Base-by-base conservation (phyloP, 805 yeast genomes). In the Blastobotrys chiropterorum region DNA sequence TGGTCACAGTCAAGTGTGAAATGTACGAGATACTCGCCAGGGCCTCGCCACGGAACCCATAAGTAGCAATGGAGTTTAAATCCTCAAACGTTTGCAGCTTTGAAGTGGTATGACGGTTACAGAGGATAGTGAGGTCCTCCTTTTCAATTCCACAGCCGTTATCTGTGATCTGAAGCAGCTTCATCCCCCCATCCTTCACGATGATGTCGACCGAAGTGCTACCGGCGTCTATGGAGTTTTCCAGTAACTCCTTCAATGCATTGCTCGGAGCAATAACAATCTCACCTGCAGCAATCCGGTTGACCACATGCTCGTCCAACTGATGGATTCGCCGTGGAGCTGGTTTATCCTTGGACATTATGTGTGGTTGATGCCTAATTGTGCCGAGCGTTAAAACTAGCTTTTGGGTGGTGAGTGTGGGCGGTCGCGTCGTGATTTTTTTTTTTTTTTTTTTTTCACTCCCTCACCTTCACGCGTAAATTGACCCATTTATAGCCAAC, bases 11-110 rank as follows among this genome's bases (percentile, higher is more conserved):
- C 1, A 94, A 71, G 53, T 90, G 84, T 0, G 97, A 77, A 17
- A 94, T 84, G 62, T 92, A 97, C 0, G 97, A 89, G 5, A 94
- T 90, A 63, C 94, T 83, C 1, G 98, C 97, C 47, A 94, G 72
- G 0, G 99, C 99, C 67, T 94, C 99, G 14, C 99, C 99, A 51
- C 99, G 75, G 65, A 94, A 94, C 3, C 99, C 99, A 66, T 89
- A 89, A 0, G 98, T 90, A 19, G 78, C 71, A 20, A 94, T 79
- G 2, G 75, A 66, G 47, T 72, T 71, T 53, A 94, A 74, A 65
- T 94, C 99, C 48, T 86, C 92, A 64, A 86, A 92, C 6, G 69
- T 74, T 0, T 68, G 55, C 20, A 94, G 68, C 66, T 94, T 94
- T 0, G 97, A 90, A 0, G 99, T 94, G 19, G 98, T 87, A 69